A percentile compares a stretch with the other conserved stretches of the same genome.
Evolutionary conservation across 441 rosid genomes (phyloP).

Genomic region (Adansonia rubrostipa): DNA sequence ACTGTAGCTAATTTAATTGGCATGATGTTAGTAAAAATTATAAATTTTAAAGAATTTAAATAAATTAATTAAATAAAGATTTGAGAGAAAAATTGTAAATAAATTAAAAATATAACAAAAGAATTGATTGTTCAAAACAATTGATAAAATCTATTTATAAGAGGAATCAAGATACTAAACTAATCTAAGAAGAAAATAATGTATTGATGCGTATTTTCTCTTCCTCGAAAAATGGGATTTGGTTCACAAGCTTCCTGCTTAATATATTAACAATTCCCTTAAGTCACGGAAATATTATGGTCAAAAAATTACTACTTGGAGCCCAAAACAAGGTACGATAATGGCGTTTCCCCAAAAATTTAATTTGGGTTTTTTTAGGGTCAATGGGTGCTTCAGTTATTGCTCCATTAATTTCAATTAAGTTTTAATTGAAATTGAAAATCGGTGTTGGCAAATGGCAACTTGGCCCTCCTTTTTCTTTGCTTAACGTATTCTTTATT

Average conservation of each 20-base stretch:
- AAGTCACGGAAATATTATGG: neutral
- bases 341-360: neutral
- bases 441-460: neutral
- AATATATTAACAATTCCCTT: neutral
- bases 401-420: neutral
- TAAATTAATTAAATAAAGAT: too few species aligned
- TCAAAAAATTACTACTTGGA: neutral
- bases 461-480: neutral
- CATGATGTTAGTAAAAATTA: too few species aligned
- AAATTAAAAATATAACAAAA: too few species aligned
- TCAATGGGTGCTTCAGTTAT: neutral
- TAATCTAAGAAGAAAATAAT: neutral
- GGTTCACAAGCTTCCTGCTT: neutral
- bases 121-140: too few species aligned
- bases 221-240: slow-evolving; percentile 1
- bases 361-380: neutral
- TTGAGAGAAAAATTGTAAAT: too few species aligned
- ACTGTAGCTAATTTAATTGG: too few species aligned
- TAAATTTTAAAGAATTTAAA: too few species aligned
- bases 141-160: too few species aligned
- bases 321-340: neutral
- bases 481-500: neutral
- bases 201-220: neutral
- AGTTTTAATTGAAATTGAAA: neutral
- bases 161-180: neutral